Conservation (phyloP, 2,329 filamentous ascomycete species). For the Periconia sp. region DNA sequence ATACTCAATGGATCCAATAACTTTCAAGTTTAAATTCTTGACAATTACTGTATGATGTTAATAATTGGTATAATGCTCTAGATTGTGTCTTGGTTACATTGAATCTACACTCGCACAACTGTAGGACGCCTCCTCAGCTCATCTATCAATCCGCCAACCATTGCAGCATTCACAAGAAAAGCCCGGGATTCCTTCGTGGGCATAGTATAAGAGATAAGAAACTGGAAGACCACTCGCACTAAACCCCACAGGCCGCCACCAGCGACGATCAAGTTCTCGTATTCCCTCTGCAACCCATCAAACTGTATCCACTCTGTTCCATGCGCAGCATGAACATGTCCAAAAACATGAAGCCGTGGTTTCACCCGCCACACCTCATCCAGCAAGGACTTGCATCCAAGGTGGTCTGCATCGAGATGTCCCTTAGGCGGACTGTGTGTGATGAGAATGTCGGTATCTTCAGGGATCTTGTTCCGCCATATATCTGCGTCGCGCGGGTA, state of each 20-base stretch:
- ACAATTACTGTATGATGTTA: too few species aligned
- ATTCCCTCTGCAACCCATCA: constrained; percentile 5
- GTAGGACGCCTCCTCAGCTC: not conserved
- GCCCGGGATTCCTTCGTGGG: constrained; percentile 2
- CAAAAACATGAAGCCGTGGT: constrained; percentile 75
- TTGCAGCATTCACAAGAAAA: constrained; percentile 6
- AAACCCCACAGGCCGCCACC: constrained; percentile 5
- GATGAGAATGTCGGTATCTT: constrained; percentile 71
- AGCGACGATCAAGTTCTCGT: constrained; percentile 1
- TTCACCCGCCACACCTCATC: constrained; percentile 70
- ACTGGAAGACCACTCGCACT: not conserved
- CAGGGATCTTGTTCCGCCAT: constrained; percentile 69
- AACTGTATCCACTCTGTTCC: constrained; percentile 1
- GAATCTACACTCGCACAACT: not conserved
- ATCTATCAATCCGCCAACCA: constrained; percentile 1
- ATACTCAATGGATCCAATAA: too few species aligned
- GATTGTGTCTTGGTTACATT: too few species aligned
- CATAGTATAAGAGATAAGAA: not conserved
- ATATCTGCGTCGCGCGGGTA: constrained; percentile 61
- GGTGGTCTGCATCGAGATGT: constrained; percentile 61
- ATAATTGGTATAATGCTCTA: too few species aligned
- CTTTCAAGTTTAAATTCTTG: too few species aligned
- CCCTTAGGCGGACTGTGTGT: constrained; percentile 77
- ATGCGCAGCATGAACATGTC: constrained; percentile 71
- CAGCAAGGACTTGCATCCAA: constrained; percentile 70